Evolutionary conservation across 1,284 basidiomycete species (phyloP), one percentile per base, ranked within the genome.

Genomic region (Puccinia polysora): DNA sequence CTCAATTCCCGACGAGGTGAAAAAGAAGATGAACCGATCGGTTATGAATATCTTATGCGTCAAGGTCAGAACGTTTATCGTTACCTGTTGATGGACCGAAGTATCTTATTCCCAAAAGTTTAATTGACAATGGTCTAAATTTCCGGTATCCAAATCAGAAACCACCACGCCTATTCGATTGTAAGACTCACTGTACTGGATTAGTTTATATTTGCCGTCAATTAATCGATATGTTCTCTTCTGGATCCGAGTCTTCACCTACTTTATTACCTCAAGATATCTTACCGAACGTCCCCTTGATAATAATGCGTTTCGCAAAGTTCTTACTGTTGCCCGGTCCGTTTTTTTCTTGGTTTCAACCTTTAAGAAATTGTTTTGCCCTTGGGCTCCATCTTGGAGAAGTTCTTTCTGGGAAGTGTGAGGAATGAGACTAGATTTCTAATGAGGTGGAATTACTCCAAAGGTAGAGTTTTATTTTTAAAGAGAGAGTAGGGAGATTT

Each of bases 261-360:
- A 18, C 38, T 47, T 36, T 59, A 23, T 30, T 52, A 18, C 56
- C 55, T 32, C 40, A 45, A 45, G 36, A 59, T n/a, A 47, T 25
- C 18, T 25, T 43, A 10, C 40, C 47, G 6, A 69, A 69, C 34
- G 18, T 69, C 18, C 7, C 67, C 25, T 49, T 60, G 2, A 40
- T 69, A 4, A 45, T 58, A 23, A n/a, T 60, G 18, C 67, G 56
- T 18, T 69, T 69, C 30, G 58, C 67, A 12, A 55, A 69, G 32
- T 23, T 49, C 8, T 60, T 69, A 25, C 53, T 69, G 20, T 49
- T 69, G 34, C 67, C 67, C 14, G 34, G 67, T 69, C 4, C n/a
- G 67, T 30, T 15, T 47, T 12, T 30, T 12, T 49, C n/a, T n/a
- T n/a, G n/a, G n/a, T n/a, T n/a, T n/a, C n/a, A n/a, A n/a, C n/a